Evolutionary conservation across 192 early-diverging fungal genomes (phyloP), one percentile per base, ranked within the genome.

Genomic region (Coemansia sp.): DNA sequence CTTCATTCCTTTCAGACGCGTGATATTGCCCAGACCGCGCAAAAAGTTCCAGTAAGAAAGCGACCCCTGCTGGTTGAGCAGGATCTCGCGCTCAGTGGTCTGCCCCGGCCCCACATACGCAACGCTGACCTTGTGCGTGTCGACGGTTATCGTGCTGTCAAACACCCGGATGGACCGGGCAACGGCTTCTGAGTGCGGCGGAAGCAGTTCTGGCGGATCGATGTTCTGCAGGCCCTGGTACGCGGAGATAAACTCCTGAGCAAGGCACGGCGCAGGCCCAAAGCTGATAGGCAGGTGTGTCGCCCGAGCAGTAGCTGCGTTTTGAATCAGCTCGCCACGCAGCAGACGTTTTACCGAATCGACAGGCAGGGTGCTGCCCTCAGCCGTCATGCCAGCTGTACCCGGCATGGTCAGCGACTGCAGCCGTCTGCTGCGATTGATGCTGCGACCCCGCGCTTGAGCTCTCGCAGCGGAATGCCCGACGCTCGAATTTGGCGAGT

Each of bases 111-210:
- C 94, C 28, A 96, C 92, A 73, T 97, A 99, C 0, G 95, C 79
- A 7, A 99, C 89, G 14, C 95, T 95, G 69, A 98, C 91, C 82
- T 99, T 99, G 84, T 97, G 93, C 65, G 95, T 87, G 74, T 99
- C 94, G 4, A 94, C 88, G 3, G 94, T 91, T 4, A 94, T 90
- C 2, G 88, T 96, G 38, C 83, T 85, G 79, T 99, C 97, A 65
- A 99, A 80, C 4, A 92, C 89, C 18, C 86, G 87, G 31, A 99
- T 60, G 7, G 90, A 88, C 25, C 97, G 87, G 10, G 73, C 81
- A 6, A 90, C 89, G 6, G 87, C 77, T 48, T 94, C 94, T 61
- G 70, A 51, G 22, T 92, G 87, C 16, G 91, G 85, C 5, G 94
- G 89, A 33, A 96, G 73, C 29, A 87, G 78, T 14, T 66, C 60